Base-by-base conservation (phyloP, 306 rosid genomes). In the Prunus dulcis region DNA sequence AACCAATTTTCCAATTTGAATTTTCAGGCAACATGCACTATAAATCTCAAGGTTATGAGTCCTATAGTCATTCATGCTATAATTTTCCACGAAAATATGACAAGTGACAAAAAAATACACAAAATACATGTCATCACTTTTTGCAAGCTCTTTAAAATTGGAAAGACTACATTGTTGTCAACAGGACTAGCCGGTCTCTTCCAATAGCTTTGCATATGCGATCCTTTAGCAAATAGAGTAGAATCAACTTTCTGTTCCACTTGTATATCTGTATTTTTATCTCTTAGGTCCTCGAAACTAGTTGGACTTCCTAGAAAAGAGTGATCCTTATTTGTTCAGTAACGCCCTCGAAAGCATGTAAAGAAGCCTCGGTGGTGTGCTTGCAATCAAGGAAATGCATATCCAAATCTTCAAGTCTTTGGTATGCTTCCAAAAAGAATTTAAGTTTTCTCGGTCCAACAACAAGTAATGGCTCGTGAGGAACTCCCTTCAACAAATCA, bases 361-460 rank as follows among this genome's bases (percentile, higher is more conserved):
- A 78, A 65, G 92, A 86, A 8, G 85, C 87, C 76, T 76, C 66
- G 22, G 87, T 83, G 18, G 97, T 95, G 77, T 85, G 83, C 76
- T 78, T 82, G 80, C 97, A 95, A 74, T 95, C 97, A 69, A 95
- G 91, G 79, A 95, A 92, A 66, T 81, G 74, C 99, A 95, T 89
- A 67, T 92, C 91, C 75, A 95, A 84, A 83, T 92, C 86, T 88
- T 92, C 99, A 11, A 95, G 92, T 81, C 91, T 88, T 74, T 92
- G 97, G 87, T 92, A 92, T 56, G 96, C 97, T 82, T 89, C 90
- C 81, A 95, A 79, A 74, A 85, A 92, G 78, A 89, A 82, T 84
- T 87, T 89, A 41, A 92, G 97, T 69, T 88, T 94, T 76, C 84
- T 87, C 34, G 97, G 97, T 79, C 97, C 99, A 49, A 92, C 82